Percentiles rank a stretch among this genome's conserved stretches.
These are phyloP conservation scores for Crataegus laevigata DNA, from an alignment of 306 rosid genomes.

Conservation along the genomic window DNA sequence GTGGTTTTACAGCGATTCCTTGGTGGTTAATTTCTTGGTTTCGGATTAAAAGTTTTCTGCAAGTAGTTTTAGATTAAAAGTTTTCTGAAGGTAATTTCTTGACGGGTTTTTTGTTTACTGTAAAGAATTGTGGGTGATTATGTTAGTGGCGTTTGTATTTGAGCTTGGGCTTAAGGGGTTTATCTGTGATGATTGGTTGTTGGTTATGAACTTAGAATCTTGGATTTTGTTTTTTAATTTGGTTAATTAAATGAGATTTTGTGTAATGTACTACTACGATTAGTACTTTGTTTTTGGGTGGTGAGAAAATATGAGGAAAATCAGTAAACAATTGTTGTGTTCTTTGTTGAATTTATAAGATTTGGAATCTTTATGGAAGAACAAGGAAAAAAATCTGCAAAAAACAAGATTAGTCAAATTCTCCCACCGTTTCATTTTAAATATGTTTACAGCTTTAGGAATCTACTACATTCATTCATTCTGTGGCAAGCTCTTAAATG, in stretches of 20 bases:
- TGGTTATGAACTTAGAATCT: slow-evolving; percentile 2
- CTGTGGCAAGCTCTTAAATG: not conserved
- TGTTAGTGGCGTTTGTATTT: not conserved
- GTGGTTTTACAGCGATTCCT: too few relatives aligned
- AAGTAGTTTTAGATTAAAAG: too few relatives aligned
- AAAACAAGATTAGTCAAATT: too few relatives aligned
- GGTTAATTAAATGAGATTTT: not conserved
- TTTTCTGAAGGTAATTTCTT: not conserved
- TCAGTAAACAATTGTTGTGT: not conserved
- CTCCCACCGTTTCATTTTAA: too few relatives aligned
- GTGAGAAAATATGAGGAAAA: slow-evolving; percentile 7
- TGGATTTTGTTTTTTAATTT: slow-evolving; percentile 14
- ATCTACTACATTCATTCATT: too few relatives aligned
- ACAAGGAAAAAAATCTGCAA: not conserved
- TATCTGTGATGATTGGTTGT: not conserved
- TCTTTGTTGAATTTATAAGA: not conserved
- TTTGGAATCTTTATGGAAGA: not conserved
- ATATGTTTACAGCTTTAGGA: too few relatives aligned
- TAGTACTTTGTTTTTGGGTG: slow-evolving; percentile 13
- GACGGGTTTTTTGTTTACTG: not conserved
- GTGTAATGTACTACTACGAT: not conserved
- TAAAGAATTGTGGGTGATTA: slow-evolving; percentile 7
- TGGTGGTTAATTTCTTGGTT: too few relatives aligned
- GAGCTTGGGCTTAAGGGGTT: slow-evolving; percentile 14
- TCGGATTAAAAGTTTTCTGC: too few relatives aligned